Conservation (phyloP, 495 filamentous ascomycete species). For the Aspergillus avenaceus region DNA sequence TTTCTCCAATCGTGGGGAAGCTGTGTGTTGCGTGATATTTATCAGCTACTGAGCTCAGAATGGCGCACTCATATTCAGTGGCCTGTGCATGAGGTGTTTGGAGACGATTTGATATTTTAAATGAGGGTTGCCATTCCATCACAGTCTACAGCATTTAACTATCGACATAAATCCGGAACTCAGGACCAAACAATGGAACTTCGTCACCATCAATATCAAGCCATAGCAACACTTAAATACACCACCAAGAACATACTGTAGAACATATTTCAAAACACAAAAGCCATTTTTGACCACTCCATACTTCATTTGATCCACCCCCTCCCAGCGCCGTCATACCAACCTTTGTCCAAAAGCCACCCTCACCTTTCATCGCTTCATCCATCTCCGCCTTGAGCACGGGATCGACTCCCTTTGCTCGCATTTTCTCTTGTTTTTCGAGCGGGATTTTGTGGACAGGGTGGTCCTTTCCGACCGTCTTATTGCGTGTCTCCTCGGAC, state of each 20-base stretch:
- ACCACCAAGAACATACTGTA: too few species aligned
- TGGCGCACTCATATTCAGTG: constrained; percentile 21
- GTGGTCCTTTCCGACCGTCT: constrained; percentile 8
- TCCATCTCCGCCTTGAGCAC: constrained; percentile 18
- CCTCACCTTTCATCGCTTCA: constrained; percentile 13
- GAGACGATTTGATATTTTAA: neutral
- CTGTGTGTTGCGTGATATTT: constrained; percentile 16
- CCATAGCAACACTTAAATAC: too few species aligned
- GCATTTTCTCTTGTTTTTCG: constrained; percentile 21
- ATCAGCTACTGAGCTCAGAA: constrained; percentile 4
- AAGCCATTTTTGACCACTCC: too few species aligned
- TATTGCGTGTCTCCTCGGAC: constrained; percentile 4
- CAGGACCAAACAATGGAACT: too few species aligned
- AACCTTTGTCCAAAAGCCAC: constrained; percentile 17
- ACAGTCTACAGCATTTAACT: too few species aligned
- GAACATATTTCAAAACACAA: too few species aligned
- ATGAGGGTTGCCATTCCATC: too few species aligned
- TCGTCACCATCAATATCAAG: too few species aligned
- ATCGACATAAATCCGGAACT: too few species aligned
- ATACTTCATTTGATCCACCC: constrained; percentile 17
- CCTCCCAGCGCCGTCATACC: constrained; percentile 16
- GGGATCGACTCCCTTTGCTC: constrained; percentile 18
- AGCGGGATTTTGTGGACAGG: constrained; percentile 19
- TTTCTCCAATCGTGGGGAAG: constrained; percentile 19
- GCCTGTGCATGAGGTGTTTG: constrained; percentile 6